Evolutionary conservation across 2,329 filamentous ascomycete species (phyloP).

Genomic region (Plectosphaerella sp.): DNA sequence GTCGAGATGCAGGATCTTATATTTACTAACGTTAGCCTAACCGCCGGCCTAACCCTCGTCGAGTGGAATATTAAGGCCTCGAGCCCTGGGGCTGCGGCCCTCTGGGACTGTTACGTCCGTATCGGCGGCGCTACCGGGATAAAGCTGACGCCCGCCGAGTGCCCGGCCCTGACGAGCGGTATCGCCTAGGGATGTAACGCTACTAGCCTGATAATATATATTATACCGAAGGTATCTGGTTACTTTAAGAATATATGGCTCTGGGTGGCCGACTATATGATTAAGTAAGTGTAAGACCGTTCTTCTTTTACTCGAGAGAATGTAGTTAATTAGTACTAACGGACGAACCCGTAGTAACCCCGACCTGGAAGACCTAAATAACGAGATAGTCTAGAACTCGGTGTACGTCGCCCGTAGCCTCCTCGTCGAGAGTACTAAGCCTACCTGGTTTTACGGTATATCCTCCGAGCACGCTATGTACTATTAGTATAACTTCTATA

Average conservation of each 20-base stretch:
- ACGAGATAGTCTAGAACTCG: background rate
- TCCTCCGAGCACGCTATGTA: constrained; percentile 44
- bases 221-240: constrained; percentile 41
- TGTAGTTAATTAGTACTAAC: no score
- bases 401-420: constrained; percentile 28
- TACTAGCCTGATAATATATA: constrained; percentile 48
- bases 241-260: constrained; percentile 55
- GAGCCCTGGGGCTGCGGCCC: constrained; percentile 3
- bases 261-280: constrained; percentile 69
- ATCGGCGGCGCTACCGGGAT: constrained; percentile 71
- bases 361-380: no score
- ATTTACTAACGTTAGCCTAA: constrained; percentile 60
- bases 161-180: no score
- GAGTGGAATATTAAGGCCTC: constrained; percentile 50
- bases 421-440: constrained; percentile 22
- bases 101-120: constrained; percentile 49
- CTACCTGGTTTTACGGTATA: constrained; percentile 36
- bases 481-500: constrained; percentile 46
- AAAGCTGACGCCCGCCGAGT: no score
- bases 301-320: background rate
- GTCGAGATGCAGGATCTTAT: constrained; percentile 69
- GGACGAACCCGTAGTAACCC: no score
- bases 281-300: background rate
- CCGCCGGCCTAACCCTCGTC: constrained; percentile 64
- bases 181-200: no score